Conservation (phyloP, 1,284 basidiomycete genomes). For the Boletus mariae region DNA sequence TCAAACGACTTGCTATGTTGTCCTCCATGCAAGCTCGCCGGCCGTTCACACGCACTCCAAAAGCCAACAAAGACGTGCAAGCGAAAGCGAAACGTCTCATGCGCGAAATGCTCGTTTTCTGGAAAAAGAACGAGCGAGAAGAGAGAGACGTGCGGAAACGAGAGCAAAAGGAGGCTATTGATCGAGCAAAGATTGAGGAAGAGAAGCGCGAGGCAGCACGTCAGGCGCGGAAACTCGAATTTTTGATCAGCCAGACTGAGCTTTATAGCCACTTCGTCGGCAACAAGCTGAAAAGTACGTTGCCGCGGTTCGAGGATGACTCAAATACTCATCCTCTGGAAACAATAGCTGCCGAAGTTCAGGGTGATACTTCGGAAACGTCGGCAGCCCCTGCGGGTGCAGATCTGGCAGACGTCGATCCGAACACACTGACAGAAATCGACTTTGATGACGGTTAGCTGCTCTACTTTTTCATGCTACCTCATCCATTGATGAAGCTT, state of each 20-base stretch:
- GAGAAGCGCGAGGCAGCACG: slow-evolving; percentile 94
- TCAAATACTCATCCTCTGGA: slow-evolving; percentile 18
- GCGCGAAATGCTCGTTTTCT: slow-evolving; percentile 95
- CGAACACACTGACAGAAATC: slow-evolving; percentile 66
- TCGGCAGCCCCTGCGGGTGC: slow-evolving; percentile 54
- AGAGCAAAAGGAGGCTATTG: slow-evolving; percentile 91
- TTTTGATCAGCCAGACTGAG: slow-evolving; percentile 98
- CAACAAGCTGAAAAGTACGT: slow-evolving; percentile 93
- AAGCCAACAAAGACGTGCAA: slow-evolving; percentile 85
- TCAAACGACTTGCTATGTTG: slow-evolving; percentile 75
- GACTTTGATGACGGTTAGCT: slow-evolving; percentile 89
- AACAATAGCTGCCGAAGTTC: slow-evolving; percentile 77
- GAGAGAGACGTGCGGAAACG: slow-evolving; percentile 91
- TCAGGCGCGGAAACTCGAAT: slow-evolving; percentile 96
- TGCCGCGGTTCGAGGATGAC: slow-evolving; percentile 5
- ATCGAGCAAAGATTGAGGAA: slow-evolving; percentile 90
- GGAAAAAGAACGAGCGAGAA: slow-evolving; percentile 97
- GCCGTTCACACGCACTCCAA: slow-evolving; percentile 76
- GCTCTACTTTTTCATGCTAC: not conserved
- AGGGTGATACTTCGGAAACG: slow-evolving; percentile 59
- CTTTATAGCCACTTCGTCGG: slow-evolving; percentile 99
- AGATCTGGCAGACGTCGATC: slow-evolving; percentile 52
- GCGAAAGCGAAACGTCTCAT: slow-evolving; percentile 85
- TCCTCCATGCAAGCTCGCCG: slow-evolving; percentile 80
- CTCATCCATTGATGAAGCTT: slow-evolving; percentile 1